Evolutionary conservation across 2,329 filamentous ascomycete species (phyloP), one percentile per base, ranked within the genome.

Genomic region (Stagonosporopsis rhizophila): DNA sequence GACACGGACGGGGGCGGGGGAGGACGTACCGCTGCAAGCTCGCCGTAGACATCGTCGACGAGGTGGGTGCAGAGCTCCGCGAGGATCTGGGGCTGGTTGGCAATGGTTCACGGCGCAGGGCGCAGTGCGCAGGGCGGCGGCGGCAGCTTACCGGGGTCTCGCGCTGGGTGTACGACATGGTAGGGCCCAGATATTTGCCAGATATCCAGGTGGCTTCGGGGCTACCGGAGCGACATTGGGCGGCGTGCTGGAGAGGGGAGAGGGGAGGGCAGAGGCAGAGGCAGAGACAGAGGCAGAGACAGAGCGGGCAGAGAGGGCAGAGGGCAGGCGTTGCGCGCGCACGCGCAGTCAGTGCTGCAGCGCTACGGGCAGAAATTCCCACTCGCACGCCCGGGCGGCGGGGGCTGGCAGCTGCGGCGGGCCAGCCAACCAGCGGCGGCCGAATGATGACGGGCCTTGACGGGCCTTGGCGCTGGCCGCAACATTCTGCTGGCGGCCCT

Each of bases 61-160:
- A 97, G 85, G 74, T 96, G 87, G 80, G 89, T 86, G 82, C 92
- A 96, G 73, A 98, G 90, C 85, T 97, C 91, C 71, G 89, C 87
- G 66, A 90, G 79, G 78, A 87, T 82, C 91, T 94, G 90, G 64
- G 17, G 64, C 72, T 87, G 83, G 61, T 73, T 87, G 83, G 61
- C 59, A 58, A 55, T 63, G 59, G 61, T 27, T 37, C 40, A 34
- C 9, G 54, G 44, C 38, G 22, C n/a, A 38, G 35, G 40, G 19
- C 6, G 19, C 1, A 46, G 47, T 48, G 55, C 11, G 7, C 27
- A 11, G 27, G 27, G 11, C 7, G 27, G 11, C 27, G 27, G 27
- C 27, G 48, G 45, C 14, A 51, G 54, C 69, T 64, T 70, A 73
- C 72, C 61, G 73, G 73, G 67, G 73, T 69, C 64, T 73, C 70